Evolutionary conservation across 768 basidiomycete species (phyloP).

Genomic region (Amyloporia xantha): DNA sequence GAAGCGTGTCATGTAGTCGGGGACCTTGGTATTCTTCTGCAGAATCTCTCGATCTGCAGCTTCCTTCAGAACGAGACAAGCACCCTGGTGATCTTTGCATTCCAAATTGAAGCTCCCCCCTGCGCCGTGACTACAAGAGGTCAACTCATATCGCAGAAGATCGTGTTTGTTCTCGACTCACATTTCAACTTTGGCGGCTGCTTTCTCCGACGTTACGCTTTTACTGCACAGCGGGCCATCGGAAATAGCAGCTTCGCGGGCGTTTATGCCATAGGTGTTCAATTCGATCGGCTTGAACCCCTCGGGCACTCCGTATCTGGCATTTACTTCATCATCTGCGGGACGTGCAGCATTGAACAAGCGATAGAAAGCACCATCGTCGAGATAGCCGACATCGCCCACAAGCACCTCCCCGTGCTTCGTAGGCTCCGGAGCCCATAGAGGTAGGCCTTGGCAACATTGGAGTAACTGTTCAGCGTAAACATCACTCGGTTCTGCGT

Average conservation of each 20-base stretch:
- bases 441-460: slow-evolving; percentile 7
- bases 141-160: neutral
- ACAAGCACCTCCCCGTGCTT: slow-evolving; percentile 6
- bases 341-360: slow-evolving; percentile 14
- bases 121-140: neutral
- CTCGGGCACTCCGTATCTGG: slow-evolving; percentile 3
- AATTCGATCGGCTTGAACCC: slow-evolving; percentile 4
- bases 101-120: slow-evolving; percentile 3
- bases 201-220: neutral
- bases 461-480: slow-evolving; percentile 12
- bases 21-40: slow-evolving; percentile 4
- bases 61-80: slow-evolving; percentile 6
- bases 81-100: slow-evolving; percentile 10
- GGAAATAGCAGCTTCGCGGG: neutral
- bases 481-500: slow-evolving; percentile 2
- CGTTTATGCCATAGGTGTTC: slow-evolving; percentile 1
- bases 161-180: neutral
- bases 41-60: neutral
- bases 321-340: slow-evolving; percentile 6
- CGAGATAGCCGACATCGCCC: slow-evolving; percentile 15
- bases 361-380: slow-evolving; percentile 13
- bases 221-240: slow-evolving; percentile 7
- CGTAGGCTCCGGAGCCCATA: slow-evolving; percentile 15
- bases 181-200: neutral
- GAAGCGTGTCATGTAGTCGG: slow-evolving; percentile 7